Conservation (phyloP, 2,329 filamentous ascomycete genomes). For the Penicillium nordicum region DNA sequence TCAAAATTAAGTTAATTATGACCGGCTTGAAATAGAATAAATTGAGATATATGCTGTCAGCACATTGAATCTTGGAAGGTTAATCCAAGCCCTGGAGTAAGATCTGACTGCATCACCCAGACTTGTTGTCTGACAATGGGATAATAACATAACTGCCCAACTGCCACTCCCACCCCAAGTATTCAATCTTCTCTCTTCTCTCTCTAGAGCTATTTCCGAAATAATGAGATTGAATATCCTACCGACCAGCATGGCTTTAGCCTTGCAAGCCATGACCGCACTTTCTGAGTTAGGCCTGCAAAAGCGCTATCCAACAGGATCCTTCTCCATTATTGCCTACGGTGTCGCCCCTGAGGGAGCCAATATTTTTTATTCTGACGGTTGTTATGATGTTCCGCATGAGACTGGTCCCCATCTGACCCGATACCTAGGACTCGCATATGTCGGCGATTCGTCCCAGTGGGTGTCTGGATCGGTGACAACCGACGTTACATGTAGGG, state of each 20-base stretch:
- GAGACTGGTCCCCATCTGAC: background rate
- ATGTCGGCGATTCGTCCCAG: constrained; percentile 16
- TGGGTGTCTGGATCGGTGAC: constrained; percentile 17
- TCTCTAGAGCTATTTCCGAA: background rate
- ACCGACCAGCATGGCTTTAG: constrained; percentile 1
- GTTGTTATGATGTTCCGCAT: background rate
- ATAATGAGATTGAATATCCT: constrained; percentile 12
- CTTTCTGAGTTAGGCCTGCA: constrained; percentile 1
- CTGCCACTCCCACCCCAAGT: background rate
- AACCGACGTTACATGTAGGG: constrained; percentile 19
- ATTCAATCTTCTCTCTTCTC: background rate
- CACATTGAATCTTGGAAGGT: background rate
- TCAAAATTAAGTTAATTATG: too few species aligned
- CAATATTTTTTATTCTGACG: constrained; percentile 18
- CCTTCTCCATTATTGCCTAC: constrained; percentile 18
- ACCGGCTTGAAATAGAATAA: background rate
- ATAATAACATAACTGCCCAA: background rate
- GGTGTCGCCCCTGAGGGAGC: constrained; percentile 2
- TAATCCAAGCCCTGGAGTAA: background rate
- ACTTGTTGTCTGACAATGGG: background rate
- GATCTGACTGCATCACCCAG: background rate
- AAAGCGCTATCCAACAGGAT: constrained; percentile 15
- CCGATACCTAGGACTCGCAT: constrained; percentile 12
- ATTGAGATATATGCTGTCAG: background rate
- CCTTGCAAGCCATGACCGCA: constrained; percentile 3